Evolutionary conservation across 2,329 filamentous ascomycete species (phyloP), one percentile per base, ranked within the genome.

Genomic region (Zopfia rhizophila): DNA sequence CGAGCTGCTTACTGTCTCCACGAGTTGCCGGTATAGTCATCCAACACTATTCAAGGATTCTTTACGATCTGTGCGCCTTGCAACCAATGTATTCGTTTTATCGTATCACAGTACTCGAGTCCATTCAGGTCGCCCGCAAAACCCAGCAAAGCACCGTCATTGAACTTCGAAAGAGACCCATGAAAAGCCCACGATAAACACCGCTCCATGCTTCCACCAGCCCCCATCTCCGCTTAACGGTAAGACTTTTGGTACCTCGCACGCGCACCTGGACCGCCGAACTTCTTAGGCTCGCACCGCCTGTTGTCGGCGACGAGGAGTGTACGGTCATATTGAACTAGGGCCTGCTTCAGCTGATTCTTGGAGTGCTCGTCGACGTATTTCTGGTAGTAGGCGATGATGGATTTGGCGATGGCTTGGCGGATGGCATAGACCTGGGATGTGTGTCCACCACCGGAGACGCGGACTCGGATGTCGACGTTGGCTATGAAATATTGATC

Each of bases 341-440:
- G 87, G 66, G 90, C 90, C 82, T 93, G 89, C 91, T 97, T 99
- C 75, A 99, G 86, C 81, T 91, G 85, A 87, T 97, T 97, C 90
- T 99, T 99, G 83, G 89, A 91, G 89, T 97, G 92, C 89, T 99
- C 94, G 76, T 99, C 94, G 80, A 97, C 91, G 83, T 88, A 99
- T 86, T 99, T 97, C 84, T 97, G 93, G 89, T 97, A 97, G 89
- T 97, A 97, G 79, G 91, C 89, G 74, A 96, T 73, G 76, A 96
- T 90, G 72, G 88, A 89, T 87, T 97, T 99, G 83, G 92, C 87
- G 75, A 99, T 97, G 72, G 94, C 93, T 84, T 99, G 94, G 72
- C 94, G 91, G 84, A 97, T 91, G 77, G 94, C 94, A 82, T 97
- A 97, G 80, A 96, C 85, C 81, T 97, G 92, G 53, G 90, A 96